These are phyloP conservation scores for Epichloe baconii DNA, from an alignment of 2,329 filamentous ascomycete genomes.

Conservation along the genomic window DNA sequence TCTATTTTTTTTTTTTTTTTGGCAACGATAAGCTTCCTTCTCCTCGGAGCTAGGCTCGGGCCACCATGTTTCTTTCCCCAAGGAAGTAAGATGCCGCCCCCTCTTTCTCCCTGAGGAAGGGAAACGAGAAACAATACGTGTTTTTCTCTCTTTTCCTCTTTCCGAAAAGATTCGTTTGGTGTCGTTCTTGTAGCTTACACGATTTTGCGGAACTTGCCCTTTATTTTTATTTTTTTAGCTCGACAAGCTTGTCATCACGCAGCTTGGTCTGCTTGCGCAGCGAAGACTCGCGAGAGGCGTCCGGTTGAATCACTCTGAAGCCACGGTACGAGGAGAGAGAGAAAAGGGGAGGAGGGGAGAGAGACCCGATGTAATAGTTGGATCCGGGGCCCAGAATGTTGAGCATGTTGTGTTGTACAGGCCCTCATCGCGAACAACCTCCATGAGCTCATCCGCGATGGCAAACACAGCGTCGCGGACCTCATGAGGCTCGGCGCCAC, in stretches of 20 bases:
- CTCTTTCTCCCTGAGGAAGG: no score
- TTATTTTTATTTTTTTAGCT: conserved; percentile 40
- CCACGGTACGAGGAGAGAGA: conserved; percentile 42
- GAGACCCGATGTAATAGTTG: no score
- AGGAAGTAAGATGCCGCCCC: no score
- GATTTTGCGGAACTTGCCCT: no score
- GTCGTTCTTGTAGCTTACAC: no score
- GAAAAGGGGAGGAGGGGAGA: fast-evolving
- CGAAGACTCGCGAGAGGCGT: conserved; percentile 76
- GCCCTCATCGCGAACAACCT: conserved; percentile 78
- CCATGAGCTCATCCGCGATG: conserved; percentile 96
- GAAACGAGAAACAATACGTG: no score
- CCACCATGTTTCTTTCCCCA: no score
- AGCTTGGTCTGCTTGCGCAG: conserved; percentile 79
- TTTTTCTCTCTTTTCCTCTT: no score
- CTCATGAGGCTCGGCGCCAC: conserved; percentile 85
- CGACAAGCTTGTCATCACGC: conserved; percentile 89
- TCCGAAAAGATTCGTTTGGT: no score
- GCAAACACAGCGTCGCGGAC: conserved; percentile 78
- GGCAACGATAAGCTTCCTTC: no score
- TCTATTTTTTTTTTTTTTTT: no score
- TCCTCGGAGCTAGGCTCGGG: no score
- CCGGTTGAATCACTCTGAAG: conserved; percentile 80
- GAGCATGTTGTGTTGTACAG: conserved; percentile 22
- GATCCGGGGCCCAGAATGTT: background rate